Base-by-base conservation (phyloP, 2,329 filamentous ascomycete genomes). In the Diaporthe destruens region DNA sequence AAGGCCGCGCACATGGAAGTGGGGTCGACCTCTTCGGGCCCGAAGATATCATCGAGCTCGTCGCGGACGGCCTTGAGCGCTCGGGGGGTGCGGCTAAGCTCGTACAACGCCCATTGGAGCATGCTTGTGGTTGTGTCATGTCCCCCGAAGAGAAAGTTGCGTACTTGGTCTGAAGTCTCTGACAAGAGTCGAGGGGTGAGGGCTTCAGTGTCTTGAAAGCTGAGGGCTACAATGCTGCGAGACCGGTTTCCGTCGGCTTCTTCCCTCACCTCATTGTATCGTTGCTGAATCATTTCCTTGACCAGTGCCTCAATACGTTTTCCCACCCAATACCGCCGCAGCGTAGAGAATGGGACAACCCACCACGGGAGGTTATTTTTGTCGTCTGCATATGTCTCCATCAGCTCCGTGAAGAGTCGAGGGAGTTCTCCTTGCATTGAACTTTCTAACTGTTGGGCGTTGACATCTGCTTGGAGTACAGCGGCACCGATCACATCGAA, bases 61-160 rank as follows among this genome's bases (percentile, higher is more conserved):
- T 71, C 75, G 3, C 79, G 78, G 1, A 85, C 72, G 0, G 78
- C 76, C 20, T 74, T 67, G n/a, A 81, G 75, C 0, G 75, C 79
- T 0, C 73, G 71, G 0, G 83, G 81, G 0, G 78, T 78, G 3
- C 78, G 78, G 5, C 79, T 79, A 0, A 84, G 77, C 69, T 83
- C 78, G 74, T 84, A 83, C 25, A 82, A 77, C 0, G 77, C 74
- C 80, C 81, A 84, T 7, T 80, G 76, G 0, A 84, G 74, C 2
- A 80, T 76, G 71, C 79, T 81, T 42, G 79, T 80, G 2, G 81
- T 83, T 6, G 83, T 84, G 72, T 85, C 83, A 54, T 84, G 83
- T 1, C 83, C 82, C 1, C 81, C 82, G 42, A 85, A 82, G 2
- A 84, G 75, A 73, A 85, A 84, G 0, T 79, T 80, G 71, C 81